Evolutionary conservation across 805 yeast genomes (phyloP), one percentile per base, ranked within the genome.

Genomic region (Gaillardinia entomophila): DNA sequence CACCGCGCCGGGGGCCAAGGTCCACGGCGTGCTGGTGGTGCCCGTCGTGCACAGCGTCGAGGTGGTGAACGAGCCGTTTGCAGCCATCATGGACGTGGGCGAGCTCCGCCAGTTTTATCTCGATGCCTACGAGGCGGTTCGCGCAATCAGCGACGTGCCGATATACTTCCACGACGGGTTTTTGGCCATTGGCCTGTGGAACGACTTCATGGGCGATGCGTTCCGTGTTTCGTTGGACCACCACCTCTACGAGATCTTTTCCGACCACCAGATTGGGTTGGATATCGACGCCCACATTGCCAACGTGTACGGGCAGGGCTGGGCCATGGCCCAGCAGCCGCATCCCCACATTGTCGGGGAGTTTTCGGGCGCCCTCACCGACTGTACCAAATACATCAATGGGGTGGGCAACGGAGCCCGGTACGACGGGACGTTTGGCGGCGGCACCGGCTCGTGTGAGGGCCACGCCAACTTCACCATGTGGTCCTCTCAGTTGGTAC

Each of bases 1-100:
- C 56, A 48, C 48, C 16, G 39, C 37, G 12, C 28, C 26, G 17
- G 88, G 85, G 15, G 43, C 36, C 37, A 28, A 29, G 33, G 48
- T 41, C 31, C 48, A n/a, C n/a, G n/a, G n/a, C n/a, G n/a, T n/a
- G n/a, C n/a, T n/a, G n/a, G n/a, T n/a, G n/a, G n/a, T n/a, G n/a
- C 16, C 37, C 12, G 26, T 38, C 10, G 45, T 55, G 8, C 35
- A 48, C 16, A 51, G 57, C 17, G 51, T 55, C 22, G 48, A 55
- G 37, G 35, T 55, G 28, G 49, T 53, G 27, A 55, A 55, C 37
- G 61, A 55, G 43, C 61, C 61, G 6, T 47, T 55, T 38, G 55
- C 50, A 11, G 39, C 46, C n/a, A 27, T 35, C 4, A 28, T 51
- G 2, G 54, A 51, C 43, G 35, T 41, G 40, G 32, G 35, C 30